Evolutionary conservation across 108 stramenopile genomes (phyloP).

Genomic region (Chaetoceros tenuissimus): DNA sequence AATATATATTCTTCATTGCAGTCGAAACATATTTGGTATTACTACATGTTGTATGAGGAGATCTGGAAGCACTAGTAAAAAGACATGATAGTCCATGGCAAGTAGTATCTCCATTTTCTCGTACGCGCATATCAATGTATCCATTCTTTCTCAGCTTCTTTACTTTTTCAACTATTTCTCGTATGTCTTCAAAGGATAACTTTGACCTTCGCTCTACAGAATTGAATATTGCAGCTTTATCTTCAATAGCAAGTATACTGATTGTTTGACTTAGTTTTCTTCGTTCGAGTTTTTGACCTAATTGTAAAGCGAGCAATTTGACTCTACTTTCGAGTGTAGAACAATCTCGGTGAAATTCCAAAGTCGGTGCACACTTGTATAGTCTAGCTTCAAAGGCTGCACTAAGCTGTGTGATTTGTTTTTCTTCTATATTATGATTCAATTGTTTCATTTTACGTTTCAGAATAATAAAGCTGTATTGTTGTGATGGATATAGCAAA

Average conservation of each 20-base stretch:
- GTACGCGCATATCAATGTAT: neutral
- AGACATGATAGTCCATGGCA: neutral
- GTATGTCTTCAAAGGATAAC: neutral
- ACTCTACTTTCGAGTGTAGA: neutral
- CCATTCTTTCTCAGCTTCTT: neutral
- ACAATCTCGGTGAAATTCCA: neutral
- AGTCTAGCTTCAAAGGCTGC: neutral
- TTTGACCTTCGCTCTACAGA: no score
- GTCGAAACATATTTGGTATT: neutral
- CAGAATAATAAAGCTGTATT: neutral
- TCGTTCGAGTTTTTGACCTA: neutral
- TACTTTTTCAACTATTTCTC: neutral
- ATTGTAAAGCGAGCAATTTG: neutral
- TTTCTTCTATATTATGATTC: neutral
- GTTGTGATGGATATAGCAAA: neutral
- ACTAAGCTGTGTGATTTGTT: neutral
- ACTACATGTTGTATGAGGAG: neutral
- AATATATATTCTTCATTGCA: neutral
- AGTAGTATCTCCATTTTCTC: neutral
- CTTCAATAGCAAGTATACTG: neutral
- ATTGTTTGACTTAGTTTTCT: neutral
- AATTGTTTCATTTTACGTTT: neutral
- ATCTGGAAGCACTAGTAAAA: no score
- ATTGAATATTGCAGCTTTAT: no score
- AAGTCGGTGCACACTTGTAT: neutral